Conservation (phyloP, 139 green algal species). For the Tetradesmus obliquus region DNA sequence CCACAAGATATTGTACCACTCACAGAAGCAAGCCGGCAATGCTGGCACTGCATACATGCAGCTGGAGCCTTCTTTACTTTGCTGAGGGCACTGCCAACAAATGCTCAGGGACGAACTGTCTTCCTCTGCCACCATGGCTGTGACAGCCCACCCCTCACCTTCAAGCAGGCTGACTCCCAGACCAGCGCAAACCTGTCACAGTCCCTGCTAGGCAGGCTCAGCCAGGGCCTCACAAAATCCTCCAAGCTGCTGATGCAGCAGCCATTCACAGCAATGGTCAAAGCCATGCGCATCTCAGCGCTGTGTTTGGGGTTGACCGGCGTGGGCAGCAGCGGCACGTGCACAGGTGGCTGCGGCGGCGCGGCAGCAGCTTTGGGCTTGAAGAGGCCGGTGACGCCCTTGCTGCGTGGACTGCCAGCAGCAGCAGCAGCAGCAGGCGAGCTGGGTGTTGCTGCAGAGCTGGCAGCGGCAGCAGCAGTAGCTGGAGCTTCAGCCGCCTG, state of each 20-base stretch:
- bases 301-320: slow-evolving; percentile 46
- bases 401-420: neutral
- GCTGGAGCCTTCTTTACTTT: too few relatives aligned
- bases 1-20: too few relatives aligned
- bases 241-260: slow-evolving; percentile 56
- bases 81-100: too few relatives aligned
- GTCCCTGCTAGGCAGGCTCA: slow-evolving; percentile 48
- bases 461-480: slow-evolving; percentile 4
- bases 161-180: slow-evolving; percentile 73
- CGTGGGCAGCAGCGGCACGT: slow-evolving; percentile 59
- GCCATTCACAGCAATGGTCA: slow-evolving; percentile 76
- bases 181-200: slow-evolving; percentile 70
- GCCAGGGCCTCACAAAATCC: slow-evolving; percentile 79
- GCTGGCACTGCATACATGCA: too few relatives aligned
- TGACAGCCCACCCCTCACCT: neutral
- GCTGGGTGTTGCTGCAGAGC: neutral
- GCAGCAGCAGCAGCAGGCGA: neutral
- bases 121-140: too few relatives aligned
- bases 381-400: neutral
- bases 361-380: slow-evolving; percentile 21
- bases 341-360: neutral
- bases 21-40: too few relatives aligned
- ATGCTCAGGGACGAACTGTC: too few relatives aligned
- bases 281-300: slow-evolving; percentile 57
- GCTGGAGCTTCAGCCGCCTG: neutral